These are phyloP conservation scores for Penicillium nordicum DNA, from an alignment of 2,329 filamentous ascomycete genomes.

Conservation along the genomic window DNA sequence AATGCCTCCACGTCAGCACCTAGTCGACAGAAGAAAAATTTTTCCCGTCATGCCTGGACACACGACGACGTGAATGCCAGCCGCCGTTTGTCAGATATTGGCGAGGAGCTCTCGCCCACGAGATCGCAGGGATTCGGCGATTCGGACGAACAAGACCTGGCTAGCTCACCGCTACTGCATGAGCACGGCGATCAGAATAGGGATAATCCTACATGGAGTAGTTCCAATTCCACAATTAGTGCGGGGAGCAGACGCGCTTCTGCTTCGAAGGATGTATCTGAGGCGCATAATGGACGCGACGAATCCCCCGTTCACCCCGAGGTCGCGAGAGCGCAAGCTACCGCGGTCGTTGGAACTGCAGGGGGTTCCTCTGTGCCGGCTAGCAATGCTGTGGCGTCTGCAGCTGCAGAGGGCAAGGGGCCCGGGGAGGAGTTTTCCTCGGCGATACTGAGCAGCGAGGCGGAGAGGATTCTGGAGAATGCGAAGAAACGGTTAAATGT, in stretches of 20 bases:
- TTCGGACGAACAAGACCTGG: conserved; percentile 5
- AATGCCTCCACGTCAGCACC: conserved; percentile 9
- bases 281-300: conserved; percentile 7
- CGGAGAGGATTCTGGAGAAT: conserved; percentile 87
- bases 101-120: conserved; percentile 39
- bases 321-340: conserved; percentile 6
- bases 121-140: conserved; percentile 20
- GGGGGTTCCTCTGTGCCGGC: conserved; percentile 9
- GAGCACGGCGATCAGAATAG: conserved; percentile 57
- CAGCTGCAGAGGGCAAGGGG: conserved; percentile 36
- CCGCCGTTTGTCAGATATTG: conserved; percentile 46
- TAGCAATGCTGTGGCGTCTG: conserved; percentile 32
- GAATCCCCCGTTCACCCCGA: conserved; percentile 6
- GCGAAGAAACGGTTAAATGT: conserved; percentile 86
- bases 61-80: conserved; percentile 38
- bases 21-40: conserved; percentile 26
- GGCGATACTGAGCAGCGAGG: conserved; percentile 72
- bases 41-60: conserved; percentile 35
- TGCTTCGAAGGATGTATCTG: conserved; percentile 15
- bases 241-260: conserved; percentile 24
- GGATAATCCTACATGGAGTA: conserved; percentile 33
- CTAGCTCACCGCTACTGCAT: conserved; percentile 23
- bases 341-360: conserved; percentile 1
- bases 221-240: conserved; percentile 39
- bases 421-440: conserved; percentile 66